Conservation (phyloP, 306 rosid species). For the Castanospermum australe region DNA sequence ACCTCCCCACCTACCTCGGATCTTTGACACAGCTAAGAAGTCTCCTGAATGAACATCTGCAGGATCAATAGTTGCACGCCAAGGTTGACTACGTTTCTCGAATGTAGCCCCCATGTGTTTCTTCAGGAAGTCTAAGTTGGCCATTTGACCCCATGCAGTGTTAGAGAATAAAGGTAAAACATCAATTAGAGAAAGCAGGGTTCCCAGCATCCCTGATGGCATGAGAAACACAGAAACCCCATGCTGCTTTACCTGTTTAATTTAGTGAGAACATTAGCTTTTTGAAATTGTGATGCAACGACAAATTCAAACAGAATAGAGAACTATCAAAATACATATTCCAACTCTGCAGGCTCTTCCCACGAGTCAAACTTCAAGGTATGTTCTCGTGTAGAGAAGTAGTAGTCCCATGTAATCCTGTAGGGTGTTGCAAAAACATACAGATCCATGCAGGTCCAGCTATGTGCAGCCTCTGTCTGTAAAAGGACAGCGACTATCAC, state of each 20-base stretch:
- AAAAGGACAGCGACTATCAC: neutral
- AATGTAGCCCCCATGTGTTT: constrained; percentile 89
- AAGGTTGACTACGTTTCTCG: constrained; percentile 68
- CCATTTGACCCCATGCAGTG: constrained; percentile 81
- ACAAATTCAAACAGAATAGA: constrained; percentile 6
- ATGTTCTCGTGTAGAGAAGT: constrained; percentile 75
- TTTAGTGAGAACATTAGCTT: neutral
- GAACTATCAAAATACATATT: constrained; percentile 60
- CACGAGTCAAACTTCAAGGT: constrained; percentile 72
- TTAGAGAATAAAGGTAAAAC: constrained; percentile 83
- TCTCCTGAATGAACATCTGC: constrained; percentile 86
- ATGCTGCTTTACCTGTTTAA: constrained; percentile 81
- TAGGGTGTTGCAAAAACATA: constrained; percentile 93
- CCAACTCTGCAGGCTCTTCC: constrained; percentile 90
- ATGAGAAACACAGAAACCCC: constrained; percentile 90
- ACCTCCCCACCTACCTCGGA: constrained; percentile 96
- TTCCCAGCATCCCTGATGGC: constrained; percentile 97
- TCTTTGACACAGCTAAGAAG: constrained; percentile 81
- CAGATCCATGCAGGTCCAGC: constrained; percentile 94
- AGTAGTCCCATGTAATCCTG: constrained; percentile 90
- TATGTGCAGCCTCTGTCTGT: constrained; percentile 82
- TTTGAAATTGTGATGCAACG: neutral
- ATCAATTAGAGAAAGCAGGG: constrained; percentile 70
- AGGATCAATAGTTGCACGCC: constrained; percentile 61
- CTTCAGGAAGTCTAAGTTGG: constrained; percentile 72